These are phyloP conservation scores for Elaeagnus macrophylla DNA, from an alignment of 306 rosid genomes.

Conservation along the genomic window DNA sequence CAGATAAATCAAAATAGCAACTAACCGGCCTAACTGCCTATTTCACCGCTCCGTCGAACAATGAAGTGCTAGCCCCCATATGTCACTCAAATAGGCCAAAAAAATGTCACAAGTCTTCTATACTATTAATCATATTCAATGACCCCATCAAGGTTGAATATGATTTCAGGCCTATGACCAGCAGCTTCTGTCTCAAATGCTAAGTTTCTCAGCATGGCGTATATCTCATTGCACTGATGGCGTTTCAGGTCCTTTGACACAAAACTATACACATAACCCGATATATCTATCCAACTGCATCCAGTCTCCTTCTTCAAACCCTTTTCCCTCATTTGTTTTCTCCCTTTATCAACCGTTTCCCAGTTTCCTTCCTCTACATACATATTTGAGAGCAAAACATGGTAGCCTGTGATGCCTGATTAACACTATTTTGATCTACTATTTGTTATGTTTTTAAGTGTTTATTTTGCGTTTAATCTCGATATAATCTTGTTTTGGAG, in stretches of 20 bases:
- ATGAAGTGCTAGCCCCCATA: slow-evolving; percentile 5
- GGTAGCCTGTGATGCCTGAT: slow-evolving; percentile 74
- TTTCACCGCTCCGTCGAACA: slow-evolving; percentile 1
- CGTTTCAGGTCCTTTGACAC: slow-evolving; percentile 62
- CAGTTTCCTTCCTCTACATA: slow-evolving; percentile 85
- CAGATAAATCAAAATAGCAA: slow-evolving; percentile 2
- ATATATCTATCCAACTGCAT: slow-evolving; percentile 67
- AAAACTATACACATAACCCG: slow-evolving; percentile 55
- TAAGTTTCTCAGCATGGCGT: slow-evolving; percentile 42
- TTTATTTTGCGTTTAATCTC: too few relatives aligned
- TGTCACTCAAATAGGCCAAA: slow-evolving; percentile 6
- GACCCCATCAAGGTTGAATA: slow-evolving; percentile 19
- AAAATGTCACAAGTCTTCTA: slow-evolving; percentile 1
- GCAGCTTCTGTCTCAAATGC: slow-evolving; percentile 50
- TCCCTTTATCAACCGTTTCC: slow-evolving; percentile 52
- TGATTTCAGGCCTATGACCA: slow-evolving; percentile 37
- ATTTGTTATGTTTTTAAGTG: too few relatives aligned
- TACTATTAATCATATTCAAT: slow-evolving; percentile 32
- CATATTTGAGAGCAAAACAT: slow-evolving; percentile 75
- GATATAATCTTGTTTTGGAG: too few relatives aligned
- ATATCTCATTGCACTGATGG: slow-evolving; percentile 39
- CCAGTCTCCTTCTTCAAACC: slow-evolving; percentile 78
- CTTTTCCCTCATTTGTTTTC: slow-evolving; percentile 58
- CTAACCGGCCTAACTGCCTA: neutral
- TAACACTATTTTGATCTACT: too few relatives aligned